These are phyloP conservation scores for Paracoccidioides brasiliensis DNA, from an alignment of 2,329 filamentous ascomycete species.

Conservation along the genomic window DNA sequence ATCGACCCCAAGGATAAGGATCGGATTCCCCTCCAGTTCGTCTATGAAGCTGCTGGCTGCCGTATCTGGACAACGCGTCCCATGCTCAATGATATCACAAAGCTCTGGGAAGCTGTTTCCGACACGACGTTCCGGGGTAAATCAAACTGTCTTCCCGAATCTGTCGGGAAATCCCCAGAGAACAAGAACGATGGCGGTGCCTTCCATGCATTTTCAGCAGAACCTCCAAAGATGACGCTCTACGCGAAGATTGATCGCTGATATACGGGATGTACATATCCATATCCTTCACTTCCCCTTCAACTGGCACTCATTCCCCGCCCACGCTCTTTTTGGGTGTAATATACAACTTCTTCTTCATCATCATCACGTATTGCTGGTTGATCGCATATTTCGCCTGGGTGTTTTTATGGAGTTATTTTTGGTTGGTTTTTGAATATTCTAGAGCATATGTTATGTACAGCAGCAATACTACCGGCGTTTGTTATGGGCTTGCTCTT, in stretches of 20 bases:
- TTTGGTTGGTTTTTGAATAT: neutral
- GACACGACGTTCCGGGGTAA: slow-evolving; percentile 30
- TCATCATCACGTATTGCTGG: neutral
- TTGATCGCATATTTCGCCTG: neutral
- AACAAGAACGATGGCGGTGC: neutral
- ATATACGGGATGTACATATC: neutral
- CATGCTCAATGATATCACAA: slow-evolving; percentile 39
- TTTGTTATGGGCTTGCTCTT: neutral
- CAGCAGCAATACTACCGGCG: no score
- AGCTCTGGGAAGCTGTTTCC: slow-evolving; percentile 39
- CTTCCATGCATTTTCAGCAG: neutral
- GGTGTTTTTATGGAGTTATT: no score
- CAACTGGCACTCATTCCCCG: no score
- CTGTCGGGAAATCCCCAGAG: neutral
- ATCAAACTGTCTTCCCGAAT: slow-evolving; percentile 16
- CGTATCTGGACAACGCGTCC: slow-evolving; percentile 45
- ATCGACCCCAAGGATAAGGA: slow-evolving; percentile 32
- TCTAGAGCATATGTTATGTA: no score
- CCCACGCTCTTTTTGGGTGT: neutral
- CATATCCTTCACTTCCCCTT: neutral
- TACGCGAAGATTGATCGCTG: neutral
- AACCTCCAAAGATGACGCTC: neutral
- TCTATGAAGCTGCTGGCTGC: slow-evolving; percentile 49
- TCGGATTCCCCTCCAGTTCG: slow-evolving; percentile 43
- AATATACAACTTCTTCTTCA: neutral